Evolutionary conservation across 2,329 filamentous ascomycete species (phyloP).

Genomic region (Pseudocercospora vitis): DNA sequence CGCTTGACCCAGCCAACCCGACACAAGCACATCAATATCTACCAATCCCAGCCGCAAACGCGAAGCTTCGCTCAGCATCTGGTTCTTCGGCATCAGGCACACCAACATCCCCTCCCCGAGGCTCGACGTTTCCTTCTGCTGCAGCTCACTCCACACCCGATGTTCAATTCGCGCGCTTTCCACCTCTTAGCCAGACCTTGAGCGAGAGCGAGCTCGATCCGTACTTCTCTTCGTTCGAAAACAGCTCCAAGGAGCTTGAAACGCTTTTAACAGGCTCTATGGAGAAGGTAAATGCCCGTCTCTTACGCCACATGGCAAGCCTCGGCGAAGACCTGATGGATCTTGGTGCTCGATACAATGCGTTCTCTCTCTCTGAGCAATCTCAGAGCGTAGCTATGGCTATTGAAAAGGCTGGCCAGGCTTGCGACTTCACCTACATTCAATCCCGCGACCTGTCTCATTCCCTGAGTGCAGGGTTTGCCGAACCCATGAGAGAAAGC

Average conservation of each 20-base stretch:
- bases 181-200: conserved; percentile 71
- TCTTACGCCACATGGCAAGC: conserved; percentile 78
- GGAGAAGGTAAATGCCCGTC: conserved; percentile 92
- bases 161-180: conserved; percentile 75
- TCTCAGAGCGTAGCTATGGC: conserved; percentile 84
- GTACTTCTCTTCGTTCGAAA: conserved; percentile 92
- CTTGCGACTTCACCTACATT: conserved; percentile 93
- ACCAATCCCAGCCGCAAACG: conserved; percentile 78
- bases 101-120: conserved; percentile 55
- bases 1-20: conserved; percentile 89
- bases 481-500: conserved; percentile 96
- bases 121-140: conserved; percentile 51
- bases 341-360: conserved; percentile 92
- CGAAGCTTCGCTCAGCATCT: conserved; percentile 70
- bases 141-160: conserved; percentile 60
- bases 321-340: conserved; percentile 87
- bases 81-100: conserved; percentile 52
- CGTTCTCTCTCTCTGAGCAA: conserved; percentile 91
- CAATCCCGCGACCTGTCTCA: conserved; percentile 88
- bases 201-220: conserved; percentile 90
- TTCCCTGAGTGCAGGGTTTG: conserved; percentile 87
- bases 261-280: conserved; percentile 85
- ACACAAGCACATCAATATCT: conserved; percentile 82
- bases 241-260: conserved; percentile 88
- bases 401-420: conserved; percentile 92